These are phyloP conservation scores for Linaria vulgaris DNA, from an alignment of 257 asterid species.

Conservation along the genomic window DNA sequence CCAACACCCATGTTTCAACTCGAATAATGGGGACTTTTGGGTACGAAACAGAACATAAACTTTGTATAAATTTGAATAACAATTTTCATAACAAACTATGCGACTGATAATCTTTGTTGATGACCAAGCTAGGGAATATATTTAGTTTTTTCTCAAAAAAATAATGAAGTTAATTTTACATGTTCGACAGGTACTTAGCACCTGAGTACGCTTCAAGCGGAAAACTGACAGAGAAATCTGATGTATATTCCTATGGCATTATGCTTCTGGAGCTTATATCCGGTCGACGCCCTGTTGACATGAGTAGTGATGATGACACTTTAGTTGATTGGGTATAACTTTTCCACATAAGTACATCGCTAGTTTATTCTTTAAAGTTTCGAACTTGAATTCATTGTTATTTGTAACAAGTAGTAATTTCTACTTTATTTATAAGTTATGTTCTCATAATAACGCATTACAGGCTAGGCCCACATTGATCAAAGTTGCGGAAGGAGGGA, in stretches of 20 bases:
- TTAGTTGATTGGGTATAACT: constrained; percentile 79
- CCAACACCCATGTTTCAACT: constrained; percentile 78
- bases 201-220: constrained; percentile 94
- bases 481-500: constrained; percentile 41
- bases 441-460: neutral
- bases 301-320: constrained; percentile 55
- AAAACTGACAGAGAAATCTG: constrained; percentile 84
- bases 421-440: neutral
- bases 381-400: too few species aligned
- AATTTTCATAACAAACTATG: neutral
- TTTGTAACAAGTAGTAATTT: too few species aligned
- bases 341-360: too few species aligned
- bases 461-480: constrained; percentile 57
- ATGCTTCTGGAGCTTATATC: constrained; percentile 81
- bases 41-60: constrained; percentile 29
- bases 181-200: constrained; percentile 74
- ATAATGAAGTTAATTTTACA: neutral
- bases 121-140: neutral
- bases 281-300: constrained; percentile 72
- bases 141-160: neutral
- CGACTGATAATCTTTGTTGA: neutral
- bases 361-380: too few species aligned
- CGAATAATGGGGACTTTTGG: constrained; percentile 97
- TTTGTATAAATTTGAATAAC: neutral
- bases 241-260: constrained; percentile 79